phyloP scores from a whole-genome alignment of 768 basidiomycete genomes.

The Russula sp. region DNA sequence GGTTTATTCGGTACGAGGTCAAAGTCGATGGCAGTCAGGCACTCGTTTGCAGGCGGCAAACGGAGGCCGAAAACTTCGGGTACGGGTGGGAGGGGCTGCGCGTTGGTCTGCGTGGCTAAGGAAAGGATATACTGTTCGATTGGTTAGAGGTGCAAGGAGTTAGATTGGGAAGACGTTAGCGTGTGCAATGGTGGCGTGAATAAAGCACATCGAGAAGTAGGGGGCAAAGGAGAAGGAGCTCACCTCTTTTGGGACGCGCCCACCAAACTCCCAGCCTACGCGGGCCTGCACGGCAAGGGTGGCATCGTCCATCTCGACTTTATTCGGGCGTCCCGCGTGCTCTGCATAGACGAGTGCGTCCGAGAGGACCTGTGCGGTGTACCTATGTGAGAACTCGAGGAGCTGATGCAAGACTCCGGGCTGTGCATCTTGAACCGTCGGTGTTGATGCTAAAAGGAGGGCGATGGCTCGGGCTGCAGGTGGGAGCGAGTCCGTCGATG shows the following conservation, averaged over 20 bases:
- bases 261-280: conserved; percentile 90
- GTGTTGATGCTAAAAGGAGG: conserved; percentile 73
- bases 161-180: no score
- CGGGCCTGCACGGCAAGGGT: conserved; percentile 78
- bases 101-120: conserved; percentile 77
- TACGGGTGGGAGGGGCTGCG: conserved; percentile 72
- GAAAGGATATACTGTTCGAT: conserved; percentile 59
- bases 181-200: background rate
- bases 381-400: conserved; percentile 79
- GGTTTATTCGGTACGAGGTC: conserved; percentile 81
- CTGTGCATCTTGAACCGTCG: conserved; percentile 78
- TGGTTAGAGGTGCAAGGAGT: background rate
- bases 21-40: conserved; percentile 76
- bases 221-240: conserved; percentile 4
- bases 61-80: conserved; percentile 85
- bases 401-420: conserved; percentile 83
- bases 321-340: conserved; percentile 70
- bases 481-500: conserved; percentile 52
- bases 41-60: conserved; percentile 59
- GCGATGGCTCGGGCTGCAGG: conserved; percentile 81
- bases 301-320: conserved; percentile 78
- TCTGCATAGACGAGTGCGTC: conserved; percentile 86
- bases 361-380: conserved; percentile 73
- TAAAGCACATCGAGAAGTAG: background rate
- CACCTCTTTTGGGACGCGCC: conserved; percentile 85